These are phyloP conservation scores for Claviceps paspali DNA, from an alignment of 2,329 filamentous ascomycete species.

Conservation along the genomic window DNA sequence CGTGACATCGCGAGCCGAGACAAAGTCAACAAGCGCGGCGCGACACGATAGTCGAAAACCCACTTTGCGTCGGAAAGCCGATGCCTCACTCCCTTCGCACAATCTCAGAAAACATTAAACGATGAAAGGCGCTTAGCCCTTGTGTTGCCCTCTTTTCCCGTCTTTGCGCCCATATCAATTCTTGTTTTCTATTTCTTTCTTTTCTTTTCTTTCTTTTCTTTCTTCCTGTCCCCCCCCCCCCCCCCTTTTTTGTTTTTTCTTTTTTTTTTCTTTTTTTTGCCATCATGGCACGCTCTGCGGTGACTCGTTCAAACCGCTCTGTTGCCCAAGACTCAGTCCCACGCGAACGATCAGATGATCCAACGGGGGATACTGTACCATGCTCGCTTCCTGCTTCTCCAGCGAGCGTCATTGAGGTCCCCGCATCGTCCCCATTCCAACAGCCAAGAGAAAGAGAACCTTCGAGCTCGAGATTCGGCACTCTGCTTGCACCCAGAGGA, in stretches of 20 bases:
- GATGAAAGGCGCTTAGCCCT: not conserved
- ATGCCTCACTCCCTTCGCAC: not conserved
- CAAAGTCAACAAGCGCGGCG: slow-evolving; percentile 5
- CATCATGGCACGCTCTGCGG: slow-evolving; percentile 14
- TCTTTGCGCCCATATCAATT: too few relatives aligned
- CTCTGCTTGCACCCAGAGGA: slow-evolving; percentile 58
- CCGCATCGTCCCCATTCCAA: slow-evolving; percentile 68
- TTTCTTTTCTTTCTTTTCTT: not conserved
- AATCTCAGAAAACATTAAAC: not conserved
- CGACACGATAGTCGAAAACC: slow-evolving; percentile 6
- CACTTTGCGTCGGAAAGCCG: slow-evolving; percentile 1
- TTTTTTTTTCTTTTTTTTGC: not conserved
- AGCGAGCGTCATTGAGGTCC: slow-evolving; percentile 52
- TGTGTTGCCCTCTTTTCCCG: not conserved
- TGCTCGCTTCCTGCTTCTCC: slow-evolving; percentile 27
- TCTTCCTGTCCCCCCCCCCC: too few relatives aligned
- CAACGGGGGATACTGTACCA: slow-evolving; percentile 29
- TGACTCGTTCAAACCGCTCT: slow-evolving; percentile 14
- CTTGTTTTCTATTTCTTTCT: not conserved
- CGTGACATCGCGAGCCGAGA: slow-evolving; percentile 12
- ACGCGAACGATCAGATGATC: slow-evolving; percentile 28
- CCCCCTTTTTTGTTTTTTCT: not conserved
- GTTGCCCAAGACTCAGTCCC: slow-evolving; percentile 11
- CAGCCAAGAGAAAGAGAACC: slow-evolving; percentile 17
- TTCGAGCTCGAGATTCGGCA: slow-evolving; percentile 24